Evolutionary conservation across 2,329 filamentous ascomycete genomes (phyloP), one percentile per base, ranked within the genome.

Genomic region (Trichoderma harzianum): DNA sequence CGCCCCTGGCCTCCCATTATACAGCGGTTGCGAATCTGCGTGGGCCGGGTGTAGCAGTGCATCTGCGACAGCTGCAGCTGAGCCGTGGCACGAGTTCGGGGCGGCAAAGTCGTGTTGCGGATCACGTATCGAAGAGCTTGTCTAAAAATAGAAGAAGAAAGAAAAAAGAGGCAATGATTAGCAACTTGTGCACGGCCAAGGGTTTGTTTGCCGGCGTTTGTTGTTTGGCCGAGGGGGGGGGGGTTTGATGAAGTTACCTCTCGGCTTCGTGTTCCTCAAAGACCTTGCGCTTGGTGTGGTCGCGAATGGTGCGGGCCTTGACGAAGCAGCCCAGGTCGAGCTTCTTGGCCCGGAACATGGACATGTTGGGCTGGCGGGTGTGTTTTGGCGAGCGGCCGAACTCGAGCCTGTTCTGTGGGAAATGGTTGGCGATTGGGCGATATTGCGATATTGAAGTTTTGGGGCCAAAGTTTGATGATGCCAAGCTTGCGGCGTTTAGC

Each of bases 241-340:
- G 8, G 4, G 11, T 47, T n/a, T 47, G 18, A 18, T 36, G 24
- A 16, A 82, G 74, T 14, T 86, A 97, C 95, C 95, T 92, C 84
- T 98, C 92, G 5, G 94, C 90, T 85, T 99, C 96, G 79, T 92
- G 86, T 80, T 94, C 87, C 79, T 92, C 92, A 79, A 95, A 98
- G 72, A 94, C 93, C 85, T 97, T 95, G 78, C 96, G 92, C 89
- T 98, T 99, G 70, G 94, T 95, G 85, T 98, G 94, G 83, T 99
- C 96, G 78, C 96, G 93, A 80, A 99, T 92, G 76, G 93, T 89
- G 76, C 92, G 91, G 81, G 92, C 89, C 80, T 98, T 98, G 84
- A 97, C 83, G 80, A 93, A 97, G 80, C 93, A 93, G 81, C 92
- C 91, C 76, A 98, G 85, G 77, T 98, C 94, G 77, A 98, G 90